phyloP scores from a whole-genome alignment of 257 asterid species.

The Przewalskia tangutica region DNA sequence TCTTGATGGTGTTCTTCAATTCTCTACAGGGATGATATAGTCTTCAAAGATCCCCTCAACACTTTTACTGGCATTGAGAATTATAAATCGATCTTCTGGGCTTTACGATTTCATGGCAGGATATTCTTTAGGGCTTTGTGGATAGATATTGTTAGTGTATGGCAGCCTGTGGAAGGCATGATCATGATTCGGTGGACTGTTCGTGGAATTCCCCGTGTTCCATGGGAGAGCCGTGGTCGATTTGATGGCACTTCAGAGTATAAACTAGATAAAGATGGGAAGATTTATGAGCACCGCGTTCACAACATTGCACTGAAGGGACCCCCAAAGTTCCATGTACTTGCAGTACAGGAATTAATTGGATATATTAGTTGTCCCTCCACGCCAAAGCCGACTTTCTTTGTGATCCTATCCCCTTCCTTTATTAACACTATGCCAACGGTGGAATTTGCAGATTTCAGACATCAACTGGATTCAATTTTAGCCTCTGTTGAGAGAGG shows the following conservation, averaged over 20 bases:
- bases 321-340: slow-evolving; percentile 64
- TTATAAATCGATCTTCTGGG: slow-evolving; percentile 78
- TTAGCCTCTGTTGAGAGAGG: slow-evolving; percentile 18
- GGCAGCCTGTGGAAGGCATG: slow-evolving; percentile 76
- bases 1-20: not conserved
- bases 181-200: slow-evolving; percentile 91
- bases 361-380: slow-evolving; percentile 59
- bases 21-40: slow-evolving; percentile 69
- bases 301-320: slow-evolving; percentile 79
- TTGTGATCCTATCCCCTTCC: slow-evolving; percentile 43
- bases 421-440: slow-evolving; percentile 13
- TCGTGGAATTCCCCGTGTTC: slow-evolving; percentile 79
- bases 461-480: slow-evolving; percentile 32
- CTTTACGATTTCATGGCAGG: slow-evolving; percentile 74
- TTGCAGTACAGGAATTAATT: slow-evolving; percentile 58
- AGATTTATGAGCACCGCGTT: slow-evolving; percentile 87
- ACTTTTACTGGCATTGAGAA: slow-evolving; percentile 69
- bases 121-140: slow-evolving; percentile 72
- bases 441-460: slow-evolving; percentile 27
- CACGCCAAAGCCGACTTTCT: slow-evolving; percentile 82
- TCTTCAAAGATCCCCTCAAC: slow-evolving; percentile 71
- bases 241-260: slow-evolving; percentile 97
- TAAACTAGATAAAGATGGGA: slow-evolving; percentile 88
- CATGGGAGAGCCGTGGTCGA: slow-evolving; percentile 77
- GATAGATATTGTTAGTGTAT: slow-evolving; percentile 56